Evolutionary conservation across 176 grass and related monocot species (phyloP).

Genomic region (Zoysia japonica): DNA sequence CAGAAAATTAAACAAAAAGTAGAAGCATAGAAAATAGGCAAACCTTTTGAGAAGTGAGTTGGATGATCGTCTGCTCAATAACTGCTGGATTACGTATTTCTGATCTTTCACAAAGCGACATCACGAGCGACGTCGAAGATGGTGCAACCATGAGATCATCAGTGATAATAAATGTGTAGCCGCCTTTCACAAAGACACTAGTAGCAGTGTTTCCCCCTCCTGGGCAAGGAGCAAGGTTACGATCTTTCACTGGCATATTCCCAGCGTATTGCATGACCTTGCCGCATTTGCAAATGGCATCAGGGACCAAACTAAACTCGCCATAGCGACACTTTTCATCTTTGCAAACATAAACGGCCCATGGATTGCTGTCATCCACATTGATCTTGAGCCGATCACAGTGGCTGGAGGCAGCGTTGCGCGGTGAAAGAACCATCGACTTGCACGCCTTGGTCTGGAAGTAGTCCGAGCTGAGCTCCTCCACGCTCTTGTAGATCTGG

Average conservation of each 20-base stretch:
- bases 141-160: background rate
- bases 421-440: slow-evolving; percentile 35
- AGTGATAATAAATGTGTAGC: background rate
- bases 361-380: background rate
- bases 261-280: too few relatives aligned
- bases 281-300: background rate
- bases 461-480: background rate
- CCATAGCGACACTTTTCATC: background rate
- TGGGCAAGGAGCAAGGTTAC: background rate
- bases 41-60: background rate
- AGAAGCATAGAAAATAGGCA: too few relatives aligned
- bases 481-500: slow-evolving; percentile 41
- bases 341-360: background rate
- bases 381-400: background rate
- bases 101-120: background rate
- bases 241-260: too few relatives aligned
- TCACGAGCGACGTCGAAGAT: background rate
- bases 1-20: too few relatives aligned
- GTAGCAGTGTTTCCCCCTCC: too few relatives aligned
- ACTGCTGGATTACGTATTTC: background rate
- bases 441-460: slow-evolving; percentile 35
- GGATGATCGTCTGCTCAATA: background rate
- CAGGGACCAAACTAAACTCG: background rate
- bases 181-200: background rate
- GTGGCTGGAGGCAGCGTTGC: background rate